phyloP scores from a whole-genome alignment of 169 alveolate species.

The Amoebophrya sp. region DNA sequence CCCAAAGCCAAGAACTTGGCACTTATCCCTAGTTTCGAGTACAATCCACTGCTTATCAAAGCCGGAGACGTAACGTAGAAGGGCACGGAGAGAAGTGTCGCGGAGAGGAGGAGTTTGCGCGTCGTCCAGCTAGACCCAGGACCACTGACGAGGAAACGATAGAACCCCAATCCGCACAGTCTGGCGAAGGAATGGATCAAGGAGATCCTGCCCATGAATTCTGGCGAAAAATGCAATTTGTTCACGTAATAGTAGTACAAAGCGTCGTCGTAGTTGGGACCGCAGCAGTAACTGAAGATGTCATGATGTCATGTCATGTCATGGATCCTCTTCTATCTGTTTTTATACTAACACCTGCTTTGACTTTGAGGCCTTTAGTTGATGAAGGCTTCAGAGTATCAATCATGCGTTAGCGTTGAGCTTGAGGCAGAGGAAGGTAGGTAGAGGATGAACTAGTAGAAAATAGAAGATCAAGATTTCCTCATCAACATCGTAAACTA shows the following conservation, averaged over 20 bases:
- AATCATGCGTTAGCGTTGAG: too few species aligned
- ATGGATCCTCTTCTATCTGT: too few species aligned
- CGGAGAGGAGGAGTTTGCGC: background rate
- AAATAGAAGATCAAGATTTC: too few species aligned
- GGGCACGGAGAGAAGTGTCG: background rate
- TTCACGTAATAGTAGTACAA: slow-evolving; percentile 30
- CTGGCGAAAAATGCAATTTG: slow-evolving; percentile 32
- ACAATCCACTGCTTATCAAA: background rate
- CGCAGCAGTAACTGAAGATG: slow-evolving; percentile 24
- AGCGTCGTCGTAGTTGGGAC: slow-evolving; percentile 39
- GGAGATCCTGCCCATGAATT: slow-evolving; percentile 30
- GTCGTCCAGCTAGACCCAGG: background rate
- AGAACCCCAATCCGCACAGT: slow-evolving; percentile 27
- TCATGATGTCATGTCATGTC: too few species aligned
- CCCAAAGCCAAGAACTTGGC: slow-evolving; percentile 2
- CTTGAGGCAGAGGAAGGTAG: too few species aligned
- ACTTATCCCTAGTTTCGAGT: background rate
- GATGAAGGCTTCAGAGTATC: too few species aligned
- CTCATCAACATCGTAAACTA: too few species aligned
- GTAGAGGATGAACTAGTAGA: too few species aligned
- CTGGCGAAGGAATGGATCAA: slow-evolving; percentile 26
- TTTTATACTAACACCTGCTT: too few species aligned
- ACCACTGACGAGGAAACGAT: background rate
- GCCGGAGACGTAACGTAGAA: slow-evolving; percentile 22
- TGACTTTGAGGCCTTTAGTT: too few species aligned